Conservation (phyloP, 306 rosid genomes). For the Castanopsis chinensis region DNA sequence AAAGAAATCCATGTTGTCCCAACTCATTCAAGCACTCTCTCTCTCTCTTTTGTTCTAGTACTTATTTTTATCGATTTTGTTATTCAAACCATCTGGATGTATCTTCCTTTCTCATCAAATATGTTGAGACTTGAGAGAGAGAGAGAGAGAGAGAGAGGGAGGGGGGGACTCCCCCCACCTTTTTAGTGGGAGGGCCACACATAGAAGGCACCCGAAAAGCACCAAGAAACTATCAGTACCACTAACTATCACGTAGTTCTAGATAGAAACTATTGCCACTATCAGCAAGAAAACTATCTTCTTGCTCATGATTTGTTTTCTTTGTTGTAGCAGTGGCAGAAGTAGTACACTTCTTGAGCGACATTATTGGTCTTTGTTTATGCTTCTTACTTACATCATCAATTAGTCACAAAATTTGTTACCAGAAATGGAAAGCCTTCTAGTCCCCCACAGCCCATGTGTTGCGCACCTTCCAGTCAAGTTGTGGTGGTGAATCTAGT, state of each 20-base stretch:
- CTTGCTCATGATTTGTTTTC: not conserved
- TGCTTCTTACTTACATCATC: constrained; percentile 9
- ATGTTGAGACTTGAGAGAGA: not conserved
- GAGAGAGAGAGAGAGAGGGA: not conserved
- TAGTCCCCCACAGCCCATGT: not conserved
- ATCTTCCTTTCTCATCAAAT: too few relatives aligned
- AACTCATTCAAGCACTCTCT: too few relatives aligned
- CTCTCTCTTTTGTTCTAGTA: too few relatives aligned
- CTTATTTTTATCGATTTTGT: too few relatives aligned
- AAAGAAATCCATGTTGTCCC: too few relatives aligned
- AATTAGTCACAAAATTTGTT: not conserved
- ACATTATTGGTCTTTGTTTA: constrained; percentile 12
- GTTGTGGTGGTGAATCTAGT: not conserved
- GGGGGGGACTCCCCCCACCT: not conserved
- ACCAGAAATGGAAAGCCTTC: not conserved
- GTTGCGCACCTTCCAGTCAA: not conserved
- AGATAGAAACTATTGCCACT: too few relatives aligned
- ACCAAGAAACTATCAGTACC: constrained; percentile 28
- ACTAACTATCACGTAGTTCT: constrained; percentile 3
- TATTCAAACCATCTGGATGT: too few relatives aligned
- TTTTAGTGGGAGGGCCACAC: constrained; percentile 8
- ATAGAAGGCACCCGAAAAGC: constrained; percentile 17
- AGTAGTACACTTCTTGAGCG: not conserved
- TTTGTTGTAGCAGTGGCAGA: not conserved
- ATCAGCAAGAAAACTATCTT: not conserved